Percentiles rank a stretch among this genome's conserved stretches.
Conservation (phyloP, 805 yeast species). For the Nakazawaea pomicola region DNA sequence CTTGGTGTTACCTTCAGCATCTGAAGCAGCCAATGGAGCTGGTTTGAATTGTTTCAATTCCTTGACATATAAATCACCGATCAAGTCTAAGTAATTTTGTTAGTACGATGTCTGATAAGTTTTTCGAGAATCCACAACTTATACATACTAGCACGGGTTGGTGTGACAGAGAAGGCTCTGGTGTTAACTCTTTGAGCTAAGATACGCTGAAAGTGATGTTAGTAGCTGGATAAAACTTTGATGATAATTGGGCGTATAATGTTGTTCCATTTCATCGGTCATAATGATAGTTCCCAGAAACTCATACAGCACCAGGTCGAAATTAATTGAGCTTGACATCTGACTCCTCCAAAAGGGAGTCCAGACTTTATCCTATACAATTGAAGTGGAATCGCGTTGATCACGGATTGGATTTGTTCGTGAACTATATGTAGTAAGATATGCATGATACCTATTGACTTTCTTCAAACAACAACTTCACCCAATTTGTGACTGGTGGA, state of each 20-base stretch:
- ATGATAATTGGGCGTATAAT: no score
- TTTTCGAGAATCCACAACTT: not conserved
- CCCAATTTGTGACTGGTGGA: no score
- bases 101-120: not conserved
- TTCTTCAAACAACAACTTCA: no score
- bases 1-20: constrained; percentile 74
- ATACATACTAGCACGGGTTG: constrained; percentile 26
- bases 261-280: no score
- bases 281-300: no score
- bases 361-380: no score
- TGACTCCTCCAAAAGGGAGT: constrained; percentile 7
- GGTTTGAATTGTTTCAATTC: constrained; percentile 90
- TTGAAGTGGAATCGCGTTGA: no score
- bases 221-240: no score
- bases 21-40: constrained; percentile 63
- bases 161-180: constrained; percentile 31
- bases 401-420: no score
- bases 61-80: constrained; percentile 80
- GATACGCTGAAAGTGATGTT: constrained; percentile 14
- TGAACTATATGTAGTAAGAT: no score
- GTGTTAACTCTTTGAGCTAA: constrained; percentile 21
- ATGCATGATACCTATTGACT: no score
- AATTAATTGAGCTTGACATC: constrained; percentile 11
- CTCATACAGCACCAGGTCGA: no score
- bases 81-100: constrained; percentile 37